Percentiles rank a stretch among this genome's conserved stretches.
phyloP scores from a whole-genome alignment of 2,329 filamentous ascomycete species.

The Pezicula radicicola region DNA sequence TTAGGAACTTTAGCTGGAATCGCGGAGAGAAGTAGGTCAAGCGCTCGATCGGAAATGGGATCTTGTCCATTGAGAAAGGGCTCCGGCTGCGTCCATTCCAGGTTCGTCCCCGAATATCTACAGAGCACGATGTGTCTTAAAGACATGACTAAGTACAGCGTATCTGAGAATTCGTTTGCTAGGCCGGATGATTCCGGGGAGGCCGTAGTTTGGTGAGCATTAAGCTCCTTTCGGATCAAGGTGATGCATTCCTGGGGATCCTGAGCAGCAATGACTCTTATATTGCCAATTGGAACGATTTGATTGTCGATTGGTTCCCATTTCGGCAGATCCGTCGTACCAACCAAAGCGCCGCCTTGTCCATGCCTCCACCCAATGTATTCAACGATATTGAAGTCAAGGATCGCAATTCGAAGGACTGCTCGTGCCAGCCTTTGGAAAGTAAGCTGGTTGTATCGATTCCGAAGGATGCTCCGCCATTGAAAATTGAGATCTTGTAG shows the following conservation, averaged over 20 bases:
- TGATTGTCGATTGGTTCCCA: slow-evolving; percentile 5
- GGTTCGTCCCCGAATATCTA: too few relatives aligned
- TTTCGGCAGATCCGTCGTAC: slow-evolving; percentile 2
- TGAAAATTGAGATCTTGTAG: slow-evolving; percentile 10
- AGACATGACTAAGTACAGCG: slow-evolving; percentile 9
- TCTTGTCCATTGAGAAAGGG: too few relatives aligned
- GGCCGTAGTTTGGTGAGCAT: slow-evolving; percentile 1
- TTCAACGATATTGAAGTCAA: slow-evolving; percentile 8
- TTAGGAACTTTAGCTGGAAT: slow-evolving; percentile 1
- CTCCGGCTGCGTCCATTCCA: too few relatives aligned
- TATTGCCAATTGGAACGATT: slow-evolving; percentile 6
- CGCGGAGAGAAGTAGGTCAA: too few relatives aligned
- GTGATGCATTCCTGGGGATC: too few relatives aligned
- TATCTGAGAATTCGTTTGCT: background rate
- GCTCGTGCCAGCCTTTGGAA: slow-evolving; percentile 10
- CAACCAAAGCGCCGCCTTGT: slow-evolving; percentile 1
- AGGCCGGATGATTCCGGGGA: background rate
- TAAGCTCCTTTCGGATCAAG: too few relatives aligned
- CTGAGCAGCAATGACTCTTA: slow-evolving; percentile 7
- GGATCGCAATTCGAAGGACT: slow-evolving; percentile 7
- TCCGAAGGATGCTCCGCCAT: slow-evolving; percentile 13
- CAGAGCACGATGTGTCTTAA: slow-evolving; percentile 11
- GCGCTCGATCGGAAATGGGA: too few relatives aligned
- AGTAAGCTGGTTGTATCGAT: slow-evolving; percentile 7
- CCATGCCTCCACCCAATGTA: slow-evolving; percentile 1